These are phyloP conservation scores for Neofusicoccum umdonicola DNA, from an alignment of 2,329 filamentous ascomycete species.

Conservation along the genomic window DNA sequence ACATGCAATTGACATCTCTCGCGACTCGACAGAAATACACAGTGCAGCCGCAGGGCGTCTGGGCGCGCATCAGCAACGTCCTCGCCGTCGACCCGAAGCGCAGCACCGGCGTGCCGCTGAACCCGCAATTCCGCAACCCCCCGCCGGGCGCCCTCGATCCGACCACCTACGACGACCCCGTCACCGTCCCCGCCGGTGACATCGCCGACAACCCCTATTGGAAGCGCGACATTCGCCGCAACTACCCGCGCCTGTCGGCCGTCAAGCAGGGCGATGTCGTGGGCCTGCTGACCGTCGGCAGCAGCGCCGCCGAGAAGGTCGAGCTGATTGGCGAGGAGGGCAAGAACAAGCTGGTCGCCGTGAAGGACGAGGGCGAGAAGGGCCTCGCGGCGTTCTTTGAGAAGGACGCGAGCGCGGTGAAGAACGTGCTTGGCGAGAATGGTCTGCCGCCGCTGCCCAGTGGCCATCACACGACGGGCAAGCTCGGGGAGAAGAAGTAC, in stretches of 20 bases:
- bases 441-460: conserved; percentile 86
- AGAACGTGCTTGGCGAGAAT: conserved; percentile 66
- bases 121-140: conserved; percentile 88
- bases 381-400: conserved; percentile 71
- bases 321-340: conserved; percentile 74
- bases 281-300: conserved; percentile 80
- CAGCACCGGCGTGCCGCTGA: conserved; percentile 87
- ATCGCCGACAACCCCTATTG: conserved; percentile 93
- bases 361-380: conserved; percentile 71
- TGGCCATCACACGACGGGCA: conserved; percentile 56
- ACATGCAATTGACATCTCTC: neutral
- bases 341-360: conserved; percentile 69
- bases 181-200: conserved; percentile 79
- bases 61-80: conserved; percentile 75
- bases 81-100: conserved; percentile 82
- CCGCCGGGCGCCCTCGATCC: conserved; percentile 73
- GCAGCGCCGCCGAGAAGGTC: conserved; percentile 74
- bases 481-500: conserved; percentile 65
- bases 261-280: conserved; percentile 84
- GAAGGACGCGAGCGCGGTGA: conserved; percentile 55
- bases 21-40: conserved; percentile 77
- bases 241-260: conserved; percentile 76
- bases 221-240: conserved; percentile 85
- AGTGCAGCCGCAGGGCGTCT: conserved; percentile 83
- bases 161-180: conserved; percentile 72